These are phyloP conservation scores for Paraleonurus japonicus DNA, from an alignment of 257 asterid genomes.

Conservation along the genomic window DNA sequence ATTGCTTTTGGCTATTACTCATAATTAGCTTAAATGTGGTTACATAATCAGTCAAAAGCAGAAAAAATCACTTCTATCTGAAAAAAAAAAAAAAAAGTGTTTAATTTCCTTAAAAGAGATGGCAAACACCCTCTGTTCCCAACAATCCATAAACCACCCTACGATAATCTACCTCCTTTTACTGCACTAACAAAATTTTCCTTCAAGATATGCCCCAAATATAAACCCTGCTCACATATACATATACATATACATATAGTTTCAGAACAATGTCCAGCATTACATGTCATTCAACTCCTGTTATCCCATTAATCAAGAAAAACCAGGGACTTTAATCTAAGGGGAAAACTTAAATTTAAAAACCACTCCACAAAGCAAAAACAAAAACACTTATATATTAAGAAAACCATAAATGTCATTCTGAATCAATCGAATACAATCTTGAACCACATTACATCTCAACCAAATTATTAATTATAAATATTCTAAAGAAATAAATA, in stretches of 20 bases:
- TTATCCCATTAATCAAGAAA: background rate
- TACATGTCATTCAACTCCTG: conserved; percentile 16
- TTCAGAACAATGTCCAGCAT: no score
- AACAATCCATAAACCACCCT: background rate
- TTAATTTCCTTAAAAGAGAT: background rate
- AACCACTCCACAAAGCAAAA: background rate
- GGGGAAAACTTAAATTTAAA: background rate
- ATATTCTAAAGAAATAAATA: background rate
- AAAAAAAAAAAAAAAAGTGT: background rate
- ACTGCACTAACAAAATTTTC: background rate
- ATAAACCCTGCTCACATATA: conserved; percentile 6
- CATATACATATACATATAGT: no score
- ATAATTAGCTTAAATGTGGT: no score
- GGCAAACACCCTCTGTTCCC: background rate
- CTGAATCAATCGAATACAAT: background rate
- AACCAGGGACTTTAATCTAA: background rate
- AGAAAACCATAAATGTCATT: background rate
- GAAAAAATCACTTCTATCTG: background rate
- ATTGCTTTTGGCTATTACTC: no score
- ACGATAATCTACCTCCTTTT: background rate
- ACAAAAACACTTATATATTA: no score
- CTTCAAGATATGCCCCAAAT: conserved; percentile 9
- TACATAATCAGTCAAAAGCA: no score
- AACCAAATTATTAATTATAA: background rate
- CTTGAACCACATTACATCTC: conserved; percentile 22